phyloP scores from a whole-genome alignment of 352 stramenopile genomes.

The Thalassiosira exigua region DNA sequence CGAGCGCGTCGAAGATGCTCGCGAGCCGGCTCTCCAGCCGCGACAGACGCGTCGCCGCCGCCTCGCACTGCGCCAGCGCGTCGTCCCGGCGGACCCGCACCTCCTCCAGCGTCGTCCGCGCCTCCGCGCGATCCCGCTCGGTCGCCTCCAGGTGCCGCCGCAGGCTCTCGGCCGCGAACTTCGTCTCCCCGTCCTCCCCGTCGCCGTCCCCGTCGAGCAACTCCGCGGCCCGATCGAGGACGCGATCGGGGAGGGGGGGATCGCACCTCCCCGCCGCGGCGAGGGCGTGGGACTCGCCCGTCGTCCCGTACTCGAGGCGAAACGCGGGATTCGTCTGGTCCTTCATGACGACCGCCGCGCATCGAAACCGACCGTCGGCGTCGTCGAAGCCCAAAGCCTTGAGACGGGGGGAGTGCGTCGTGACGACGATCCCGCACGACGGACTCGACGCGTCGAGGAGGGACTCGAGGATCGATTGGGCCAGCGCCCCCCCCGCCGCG shows the following conservation, averaged over 20 bases:
- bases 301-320: conserved; percentile 79
- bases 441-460: conserved; percentile 51
- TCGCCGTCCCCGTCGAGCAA: conserved; percentile 61
- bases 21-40: conserved; percentile 58
- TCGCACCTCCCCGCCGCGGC: conserved; percentile 64
- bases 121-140: conserved; percentile 55
- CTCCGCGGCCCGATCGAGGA: conserved; percentile 79
- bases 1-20: conserved; percentile 63
- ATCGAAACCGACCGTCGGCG: conserved; percentile 62
- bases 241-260: conserved; percentile 68
- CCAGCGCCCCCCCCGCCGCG: conserved; percentile 81
- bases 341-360: conserved; percentile 63
- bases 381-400: conserved; percentile 82
- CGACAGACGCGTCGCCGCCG: conserved; percentile 65
- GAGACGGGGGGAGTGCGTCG: conserved; percentile 86
- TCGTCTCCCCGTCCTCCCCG: conserved; percentile 14
- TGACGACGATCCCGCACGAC: conserved; percentile 77
- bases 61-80: conserved; percentile 61
- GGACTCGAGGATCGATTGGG: conserved; percentile 85
- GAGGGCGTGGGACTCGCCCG: conserved; percentile 87
- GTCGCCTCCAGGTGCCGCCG: conserved; percentile 58
- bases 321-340: conserved; percentile 74
- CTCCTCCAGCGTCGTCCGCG: conserved; percentile 43
- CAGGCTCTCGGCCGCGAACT: conserved; percentile 51
- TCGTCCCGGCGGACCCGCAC: conserved; percentile 46